Base-by-base conservation (phyloP, 805 yeast species). In the Grigorovia jiainica region DNA sequence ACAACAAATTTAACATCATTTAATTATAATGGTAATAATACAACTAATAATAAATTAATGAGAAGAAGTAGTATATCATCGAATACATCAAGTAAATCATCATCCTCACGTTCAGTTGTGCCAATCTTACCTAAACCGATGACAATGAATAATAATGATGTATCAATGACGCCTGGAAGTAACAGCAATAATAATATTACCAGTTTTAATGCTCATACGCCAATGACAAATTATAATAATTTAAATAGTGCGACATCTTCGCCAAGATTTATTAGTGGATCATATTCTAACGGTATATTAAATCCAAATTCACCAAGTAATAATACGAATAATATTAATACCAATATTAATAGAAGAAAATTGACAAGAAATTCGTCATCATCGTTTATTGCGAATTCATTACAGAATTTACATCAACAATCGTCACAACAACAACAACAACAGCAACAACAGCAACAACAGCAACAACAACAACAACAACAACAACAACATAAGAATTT, bases 101-200 rank as follows among this genome's bases (percentile, higher is more conserved):
- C 63, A 1, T 52, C 60, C 8, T 53, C 64, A 1, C 52, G 60
- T 32, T 53, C 64, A 15, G 51, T 57, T 40, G 61, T 62, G 2
- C 65, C 65, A 2, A 62, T 62, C 21, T 41, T 62, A 33, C 65
- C 66, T 2, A 62, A 60, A 44, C 63, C 63, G 19, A 47, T 58
- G n/a, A 51, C 57, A 3, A 44, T 48, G 13, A 40, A 50, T 5
- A 43, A 41, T 25, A 36, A 24, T 9, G 23, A 35, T 23, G 38
- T 24, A 6, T 20, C 38, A 23, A 16, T 27, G 11, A n/a, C n/a
- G n/a, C n/a, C 25, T 15, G 16, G 8, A 3, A 41, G 18, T 24
- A 31, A 31, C 27, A 41, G 31, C 24, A 20, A 33, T 34, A 27
- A 16, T 18, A 11, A 7, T 10, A 16, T 8, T 16, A n/a, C n/a